phyloP scores from a whole-genome alignment of 371 early-diverging fungal species.

The Apophysomyces trapeziformis region DNA sequence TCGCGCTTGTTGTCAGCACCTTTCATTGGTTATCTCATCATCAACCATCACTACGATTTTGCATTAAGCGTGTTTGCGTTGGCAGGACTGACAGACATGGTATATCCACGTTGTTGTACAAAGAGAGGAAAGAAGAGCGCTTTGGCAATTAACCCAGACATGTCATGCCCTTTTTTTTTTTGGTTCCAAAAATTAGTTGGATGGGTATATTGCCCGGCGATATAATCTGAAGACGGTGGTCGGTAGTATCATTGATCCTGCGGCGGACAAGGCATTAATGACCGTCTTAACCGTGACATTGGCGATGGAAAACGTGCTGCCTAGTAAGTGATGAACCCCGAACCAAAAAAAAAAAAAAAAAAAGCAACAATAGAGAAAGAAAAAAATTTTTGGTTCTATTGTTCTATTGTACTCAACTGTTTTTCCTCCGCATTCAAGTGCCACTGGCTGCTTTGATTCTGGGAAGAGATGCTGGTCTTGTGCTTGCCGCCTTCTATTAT shows the following conservation, averaged over 20 bases:
- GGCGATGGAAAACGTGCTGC: constrained; percentile 74
- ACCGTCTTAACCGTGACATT: constrained; percentile 87
- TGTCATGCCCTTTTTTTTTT: not conserved
- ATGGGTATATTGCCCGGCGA: constrained; percentile 91
- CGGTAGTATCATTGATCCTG: constrained; percentile 94
- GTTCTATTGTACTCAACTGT: not conserved
- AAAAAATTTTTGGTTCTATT: too few relatives aligned
- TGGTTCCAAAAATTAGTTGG: constrained; percentile 54
- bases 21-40: constrained; percentile 86
- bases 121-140: not conserved
- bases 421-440: constrained; percentile 49
- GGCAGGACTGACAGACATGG: constrained; percentile 87
- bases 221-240: constrained; percentile 86
- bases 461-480: constrained; percentile 84
- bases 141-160: not conserved
- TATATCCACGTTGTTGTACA: constrained; percentile 32
- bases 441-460: constrained; percentile 85
- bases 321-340: constrained; percentile 56
- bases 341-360: too few relatives aligned
- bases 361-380: too few relatives aligned
- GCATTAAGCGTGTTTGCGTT: constrained; percentile 79
- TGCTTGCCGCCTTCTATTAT: constrained; percentile 80
- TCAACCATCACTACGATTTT: constrained; percentile 66
- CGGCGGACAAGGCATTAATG: constrained; percentile 97
- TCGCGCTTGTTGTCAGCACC: constrained; percentile 80